Conservation (phyloP, 108 stramenopile genomes). For the Mayamaea pseudoterrestris region DNA sequence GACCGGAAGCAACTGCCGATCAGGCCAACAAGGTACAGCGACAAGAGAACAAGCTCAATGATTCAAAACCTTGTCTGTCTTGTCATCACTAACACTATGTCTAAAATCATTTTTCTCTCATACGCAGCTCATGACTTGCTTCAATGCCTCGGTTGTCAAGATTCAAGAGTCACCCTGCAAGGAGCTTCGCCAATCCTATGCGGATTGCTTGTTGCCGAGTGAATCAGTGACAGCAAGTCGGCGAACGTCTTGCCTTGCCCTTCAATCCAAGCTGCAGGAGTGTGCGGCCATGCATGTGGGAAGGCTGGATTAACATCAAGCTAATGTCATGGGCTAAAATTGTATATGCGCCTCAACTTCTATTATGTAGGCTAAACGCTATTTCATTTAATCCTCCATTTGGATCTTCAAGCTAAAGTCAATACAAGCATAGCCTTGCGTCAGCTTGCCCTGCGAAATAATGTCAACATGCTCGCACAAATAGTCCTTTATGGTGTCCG, state of each 20-base stretch:
- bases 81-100: no score
- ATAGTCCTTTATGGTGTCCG: conserved; percentile 81
- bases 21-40: neutral
- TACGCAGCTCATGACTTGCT: neutral
- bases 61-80: no score
- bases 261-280: neutral
- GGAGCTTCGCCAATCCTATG: neutral
- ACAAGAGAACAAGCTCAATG: no score
- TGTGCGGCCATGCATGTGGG: neutral
- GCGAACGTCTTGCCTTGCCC: neutral
- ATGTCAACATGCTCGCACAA: conserved; percentile 88
- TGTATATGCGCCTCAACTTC: no score
- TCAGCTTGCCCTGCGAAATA: conserved; percentile 90
- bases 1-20: neutral
- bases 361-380: no score
- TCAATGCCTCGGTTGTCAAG: neutral
- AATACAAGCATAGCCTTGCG: conserved; percentile 95
- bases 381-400: no score
- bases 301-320: no score
- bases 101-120: neutral
- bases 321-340: no score
- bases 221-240: neutral
- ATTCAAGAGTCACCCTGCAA: neutral
- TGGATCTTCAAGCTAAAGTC: conserved; percentile 92
- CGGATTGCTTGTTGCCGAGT: neutral